Evolutionary conservation across 2,329 filamentous ascomycete genomes (phyloP).

Genomic region (Tothia fuscella): DNA sequence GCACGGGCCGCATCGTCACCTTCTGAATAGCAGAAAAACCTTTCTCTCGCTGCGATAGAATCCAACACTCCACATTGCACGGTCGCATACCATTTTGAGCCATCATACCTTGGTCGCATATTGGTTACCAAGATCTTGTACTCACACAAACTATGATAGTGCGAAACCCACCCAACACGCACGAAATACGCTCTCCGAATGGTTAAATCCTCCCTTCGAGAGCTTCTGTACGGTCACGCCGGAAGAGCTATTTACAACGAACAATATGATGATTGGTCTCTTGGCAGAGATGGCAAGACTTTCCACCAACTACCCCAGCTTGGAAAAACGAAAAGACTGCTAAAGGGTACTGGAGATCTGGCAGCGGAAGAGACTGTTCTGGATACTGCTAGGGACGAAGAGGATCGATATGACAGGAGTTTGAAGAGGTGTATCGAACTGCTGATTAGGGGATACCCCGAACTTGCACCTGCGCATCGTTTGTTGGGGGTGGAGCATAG

Average conservation of each 20-base stretch:
- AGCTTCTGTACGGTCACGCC: conserved; percentile 8
- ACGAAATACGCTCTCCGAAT: too few relatives aligned
- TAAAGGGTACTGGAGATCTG: background rate
- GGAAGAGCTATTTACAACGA: conserved; percentile 3
- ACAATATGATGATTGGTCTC: background rate
- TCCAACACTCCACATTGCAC: too few relatives aligned
- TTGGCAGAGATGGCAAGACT: background rate
- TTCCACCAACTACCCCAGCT: background rate
- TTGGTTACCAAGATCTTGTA: too few relatives aligned
- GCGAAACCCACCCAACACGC: too few relatives aligned
- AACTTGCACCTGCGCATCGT: conserved; percentile 1
- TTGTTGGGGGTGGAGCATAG: background rate
- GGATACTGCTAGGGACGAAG: background rate
- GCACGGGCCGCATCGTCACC: too few relatives aligned
- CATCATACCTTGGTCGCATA: too few relatives aligned
- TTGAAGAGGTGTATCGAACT: background rate
- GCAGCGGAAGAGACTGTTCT: background rate
- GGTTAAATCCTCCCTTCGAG: background rate
- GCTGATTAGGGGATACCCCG: background rate
- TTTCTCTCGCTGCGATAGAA: too few relatives aligned
- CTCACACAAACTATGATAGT: too few relatives aligned
- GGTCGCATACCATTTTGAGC: too few relatives aligned
- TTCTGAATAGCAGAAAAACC: too few relatives aligned
- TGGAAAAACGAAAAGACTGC: background rate
- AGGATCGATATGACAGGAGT: background rate